Conservation (phyloP, 331 rosid genomes). For the Cucumis variabilis region DNA sequence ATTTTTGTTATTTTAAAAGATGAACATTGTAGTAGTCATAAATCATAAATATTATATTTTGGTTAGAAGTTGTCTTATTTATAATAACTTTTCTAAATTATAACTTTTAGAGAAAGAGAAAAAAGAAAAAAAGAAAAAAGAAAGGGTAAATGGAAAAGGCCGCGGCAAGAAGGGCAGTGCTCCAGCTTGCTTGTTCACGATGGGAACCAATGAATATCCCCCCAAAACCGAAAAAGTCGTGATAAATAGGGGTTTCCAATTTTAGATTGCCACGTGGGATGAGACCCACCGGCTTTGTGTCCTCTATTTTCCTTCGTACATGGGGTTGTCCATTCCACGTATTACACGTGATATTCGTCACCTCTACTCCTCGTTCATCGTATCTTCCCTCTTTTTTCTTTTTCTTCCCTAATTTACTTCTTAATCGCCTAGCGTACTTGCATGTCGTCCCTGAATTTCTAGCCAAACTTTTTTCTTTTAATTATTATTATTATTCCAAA, state of each 20-base stretch:
- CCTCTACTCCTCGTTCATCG: constrained; percentile 8
- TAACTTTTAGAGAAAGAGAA: no score
- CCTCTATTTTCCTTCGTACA: neutral
- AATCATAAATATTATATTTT: no score
- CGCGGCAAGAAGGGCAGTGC: neutral
- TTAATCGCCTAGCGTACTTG: neutral
- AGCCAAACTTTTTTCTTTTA: neutral
- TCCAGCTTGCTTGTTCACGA: neutral
- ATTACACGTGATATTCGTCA: constrained; percentile 7
- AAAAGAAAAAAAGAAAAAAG: no score
- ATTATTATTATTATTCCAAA: neutral
- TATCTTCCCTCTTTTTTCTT: neutral
- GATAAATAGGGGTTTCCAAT: neutral
- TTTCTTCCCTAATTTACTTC: neutral
- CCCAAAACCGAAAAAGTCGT: neutral
- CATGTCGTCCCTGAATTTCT: neutral
- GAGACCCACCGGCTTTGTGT: neutral
- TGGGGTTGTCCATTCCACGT: neutral
- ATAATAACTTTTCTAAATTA: no score
- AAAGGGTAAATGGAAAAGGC: neutral
- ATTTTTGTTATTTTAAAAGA: no score
- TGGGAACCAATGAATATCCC: neutral
- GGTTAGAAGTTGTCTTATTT: no score
- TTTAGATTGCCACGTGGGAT: constrained; percentile 21
- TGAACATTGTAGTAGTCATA: no score